Base-by-base conservation (phyloP, 1,284 basidiomycete species). In the Singerocomus inundabilis region DNA sequence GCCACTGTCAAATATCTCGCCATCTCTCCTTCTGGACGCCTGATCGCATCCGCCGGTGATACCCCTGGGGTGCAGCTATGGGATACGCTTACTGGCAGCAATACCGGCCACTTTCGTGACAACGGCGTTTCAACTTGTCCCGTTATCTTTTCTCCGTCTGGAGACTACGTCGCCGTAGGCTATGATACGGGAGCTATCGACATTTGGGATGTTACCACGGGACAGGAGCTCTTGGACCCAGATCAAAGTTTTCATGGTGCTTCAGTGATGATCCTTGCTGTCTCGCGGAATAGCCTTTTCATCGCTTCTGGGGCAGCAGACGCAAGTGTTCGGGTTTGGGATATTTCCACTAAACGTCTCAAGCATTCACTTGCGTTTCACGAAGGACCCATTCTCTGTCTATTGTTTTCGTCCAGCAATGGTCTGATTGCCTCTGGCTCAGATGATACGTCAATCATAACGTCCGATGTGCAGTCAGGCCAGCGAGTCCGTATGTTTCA, bases 201-300 rank as follows among this genome's bases (percentile, higher is more conserved):
- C 16, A 13, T 65, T 25, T 64, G 62, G 62, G 60, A 61, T 38
- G 51, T 57, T 28, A 24, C 43, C 12, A 59, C 61, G 2, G 61
- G 61, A 40, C 49, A 52, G 26, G 40, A 39, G 18, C 16, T 47
- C 35, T 29, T 58, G 18, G 42, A 42, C 25, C 25, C 28, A 2
- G 31, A 34, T 13, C 38, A 48, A 29, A 35, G n/a, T 42, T 11
- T 24, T 8, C 56, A 57, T 30, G 10, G 24, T 6, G 30, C 35
- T 30, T 36, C 51, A 3, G 56, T 58, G n/a, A 44, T 26, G 5
- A 28, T 35, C 38, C 55, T 58, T 29, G 28, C 39, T n/a, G 60
- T 58, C 42, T 51, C 57, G 33, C 26, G 21, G n/a, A 45, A 49
- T 32, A 39, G 44, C 37, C 11, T 26, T 39, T 44, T 57, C 42